A percentile compares a stretch with the other conserved stretches of the same genome.
These are phyloP conservation scores for Parmelia sp. DNA, from an alignment of 495 filamentous ascomycete genomes.

Conservation along the genomic window DNA sequence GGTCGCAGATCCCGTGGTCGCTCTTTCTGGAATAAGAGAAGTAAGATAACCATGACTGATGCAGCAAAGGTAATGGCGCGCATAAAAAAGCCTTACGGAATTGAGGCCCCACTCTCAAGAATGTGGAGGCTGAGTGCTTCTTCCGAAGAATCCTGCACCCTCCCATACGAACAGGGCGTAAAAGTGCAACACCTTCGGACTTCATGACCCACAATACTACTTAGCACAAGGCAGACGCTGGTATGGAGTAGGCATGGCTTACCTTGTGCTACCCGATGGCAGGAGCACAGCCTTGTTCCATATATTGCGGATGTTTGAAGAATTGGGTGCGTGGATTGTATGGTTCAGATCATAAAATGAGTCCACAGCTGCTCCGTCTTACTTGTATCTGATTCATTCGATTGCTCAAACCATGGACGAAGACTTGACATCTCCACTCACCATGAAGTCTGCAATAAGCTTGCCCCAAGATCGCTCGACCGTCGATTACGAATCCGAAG, in stretches of 20 bases:
- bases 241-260: not conserved
- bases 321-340: not conserved
- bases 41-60: too few species aligned
- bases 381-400: not conserved
- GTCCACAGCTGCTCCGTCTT: not conserved
- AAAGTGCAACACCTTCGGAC: not conserved
- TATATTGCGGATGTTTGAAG: too few species aligned
- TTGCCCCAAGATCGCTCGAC: not conserved
- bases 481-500: constrained; percentile 10
- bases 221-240: not conserved
- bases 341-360: not conserved
- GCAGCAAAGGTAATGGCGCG: too few species aligned
- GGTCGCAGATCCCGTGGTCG: not conserved
- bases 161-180: not conserved
- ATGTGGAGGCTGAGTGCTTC: not conserved
- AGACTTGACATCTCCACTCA: not conserved
- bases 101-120: not conserved
- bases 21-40: not conserved
- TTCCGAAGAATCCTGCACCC: not conserved
- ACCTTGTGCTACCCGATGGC: too few species aligned
- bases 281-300: too few species aligned
- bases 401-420: not conserved
- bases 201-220: not conserved
- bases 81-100: too few species aligned
- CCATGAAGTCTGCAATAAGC: not conserved